Evolutionary conservation across 1,284 basidiomycete species (phyloP), one percentile per base, ranked within the genome.

Genomic region (Neonothopanus nambi): DNA sequence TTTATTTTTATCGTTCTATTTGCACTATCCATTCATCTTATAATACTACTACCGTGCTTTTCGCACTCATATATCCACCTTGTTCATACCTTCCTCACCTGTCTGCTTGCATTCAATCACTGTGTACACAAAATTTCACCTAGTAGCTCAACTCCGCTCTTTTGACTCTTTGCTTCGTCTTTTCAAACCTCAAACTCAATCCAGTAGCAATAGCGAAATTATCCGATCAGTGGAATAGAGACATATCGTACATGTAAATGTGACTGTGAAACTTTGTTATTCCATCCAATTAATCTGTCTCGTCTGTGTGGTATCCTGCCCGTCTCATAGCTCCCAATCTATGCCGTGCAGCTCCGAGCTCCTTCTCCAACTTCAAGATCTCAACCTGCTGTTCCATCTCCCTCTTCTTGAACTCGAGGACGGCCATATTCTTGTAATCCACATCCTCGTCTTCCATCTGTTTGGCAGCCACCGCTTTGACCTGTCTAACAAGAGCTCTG

Each of bases 351-450:
- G 89, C 93, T 45, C 89, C 91, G 33, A 99, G 77, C 11, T 98
- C 94, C 78, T 98, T 98, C 79, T 98, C 96, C 63, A 98, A 74
- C 67, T 90, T 95, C 61, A 99, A 78, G 60, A 99, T 98, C 70
- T 97, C 93, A 42, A 99, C 97, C 74, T 98, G 96, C 69, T 97
- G 94, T 74, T 99, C 96, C 95, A 99, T 98, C 80, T 98, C 95
- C 47, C 86, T 79, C 64, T 85, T 91, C 82, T 99, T 99, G 85
- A 98, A 98, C 73, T 99, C 96, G 68, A 98, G 81, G 43, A 79
- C 84, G 3, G 93, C 90, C 93, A 98, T 95, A 57, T 85, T 85
- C 71, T 90, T 89, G 74, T 95, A 98, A 72, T 98, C 93, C 18
- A 90, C 80, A 15, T 86, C 81, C 59, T 94, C 94, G 51, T 93